phyloP scores from a whole-genome alignment of 2,329 filamentous ascomycete genomes.

The Fusarium haematococcum region DNA sequence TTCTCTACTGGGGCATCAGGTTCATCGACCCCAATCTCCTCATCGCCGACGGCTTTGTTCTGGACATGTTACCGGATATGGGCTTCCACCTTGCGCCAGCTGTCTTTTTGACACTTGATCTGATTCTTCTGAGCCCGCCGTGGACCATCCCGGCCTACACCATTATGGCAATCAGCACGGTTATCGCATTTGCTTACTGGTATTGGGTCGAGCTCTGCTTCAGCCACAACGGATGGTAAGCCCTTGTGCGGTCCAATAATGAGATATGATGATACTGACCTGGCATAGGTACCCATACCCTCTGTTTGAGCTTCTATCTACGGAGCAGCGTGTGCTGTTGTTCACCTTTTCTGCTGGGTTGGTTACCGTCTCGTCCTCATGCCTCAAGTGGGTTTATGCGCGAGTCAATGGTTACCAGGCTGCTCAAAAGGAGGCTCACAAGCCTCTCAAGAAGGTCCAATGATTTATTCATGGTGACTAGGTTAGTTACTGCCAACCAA shows the following conservation, averaged over 20 bases:
- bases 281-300: slow-evolving; percentile 82
- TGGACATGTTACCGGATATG: slow-evolving; percentile 69
- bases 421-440: slow-evolving; percentile 46
- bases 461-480: slow-evolving; percentile 14
- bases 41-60: slow-evolving; percentile 65
- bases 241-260: slow-evolving; percentile 9
- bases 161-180: slow-evolving; percentile 68
- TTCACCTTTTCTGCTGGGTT: slow-evolving; percentile 77
- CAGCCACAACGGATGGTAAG: slow-evolving; percentile 72
- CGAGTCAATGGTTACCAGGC: slow-evolving; percentile 69
- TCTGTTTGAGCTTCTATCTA: slow-evolving; percentile 77
- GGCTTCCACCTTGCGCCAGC: slow-evolving; percentile 76
- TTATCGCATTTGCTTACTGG: slow-evolving; percentile 77
- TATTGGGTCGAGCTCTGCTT: slow-evolving; percentile 82
- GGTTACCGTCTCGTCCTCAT: slow-evolving; percentile 77
- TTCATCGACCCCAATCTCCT: slow-evolving; percentile 66
- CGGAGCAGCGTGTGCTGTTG: slow-evolving; percentile 73
- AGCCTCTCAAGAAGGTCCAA: slow-evolving; percentile 48
- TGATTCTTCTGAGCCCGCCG: slow-evolving; percentile 77
- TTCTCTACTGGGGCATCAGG: slow-evolving; percentile 79
- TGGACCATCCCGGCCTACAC: slow-evolving; percentile 74
- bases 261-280: slow-evolving; percentile 12
- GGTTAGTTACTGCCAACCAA: no score
- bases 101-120: slow-evolving; percentile 72
- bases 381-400: slow-evolving; percentile 77